These are phyloP conservation scores for Ophiostoma tasmaniense DNA, from an alignment of 2,329 filamentous ascomycete genomes.

Conservation along the genomic window DNA sequence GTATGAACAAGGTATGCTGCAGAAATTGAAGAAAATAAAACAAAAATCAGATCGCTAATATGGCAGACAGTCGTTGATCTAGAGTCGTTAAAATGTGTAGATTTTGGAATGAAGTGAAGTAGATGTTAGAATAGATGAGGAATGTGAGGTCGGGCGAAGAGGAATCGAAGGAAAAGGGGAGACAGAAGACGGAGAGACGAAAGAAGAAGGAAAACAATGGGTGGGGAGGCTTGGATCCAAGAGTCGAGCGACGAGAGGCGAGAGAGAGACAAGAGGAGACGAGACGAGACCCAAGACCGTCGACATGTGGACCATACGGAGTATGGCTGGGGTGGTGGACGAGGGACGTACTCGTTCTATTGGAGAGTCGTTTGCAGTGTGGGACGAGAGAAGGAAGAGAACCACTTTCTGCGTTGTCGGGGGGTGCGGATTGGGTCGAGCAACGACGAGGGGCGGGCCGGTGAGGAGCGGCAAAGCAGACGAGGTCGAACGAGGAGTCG, in stretches of 20 bases:
- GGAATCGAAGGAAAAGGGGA: not conserved
- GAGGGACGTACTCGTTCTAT: constrained; percentile 8
- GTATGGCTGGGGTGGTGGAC: not conserved
- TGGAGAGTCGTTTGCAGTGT: constrained; percentile 26
- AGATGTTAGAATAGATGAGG: constrained; percentile 4
- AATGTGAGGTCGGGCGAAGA: constrained; percentile 2
- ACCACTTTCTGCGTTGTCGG: constrained; percentile 8
- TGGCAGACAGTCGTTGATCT: not conserved
- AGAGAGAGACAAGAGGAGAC: not conserved
- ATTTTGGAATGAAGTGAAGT: not conserved
- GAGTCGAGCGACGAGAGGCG: not conserved
- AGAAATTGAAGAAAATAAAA: not conserved
- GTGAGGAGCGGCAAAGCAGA: not conserved
- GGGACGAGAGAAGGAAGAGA: constrained; percentile 10
- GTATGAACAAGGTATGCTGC: not conserved
- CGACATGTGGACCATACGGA: constrained; percentile 3
- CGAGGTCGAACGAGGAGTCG: not conserved
- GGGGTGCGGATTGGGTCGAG: constrained; percentile 4
- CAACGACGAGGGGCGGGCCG: constrained; percentile 2
- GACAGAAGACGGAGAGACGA: not conserved
- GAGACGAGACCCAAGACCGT: not conserved
- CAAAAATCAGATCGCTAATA: not conserved
- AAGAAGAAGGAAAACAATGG: constrained; percentile 10
- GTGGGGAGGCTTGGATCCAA: not conserved
- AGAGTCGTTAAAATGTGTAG: not conserved